Percentiles rank a stretch among this genome's conserved stretches.
Evolutionary conservation across 106 monocot species (phyloP).

Genomic region (Dioscorea alata): DNA sequence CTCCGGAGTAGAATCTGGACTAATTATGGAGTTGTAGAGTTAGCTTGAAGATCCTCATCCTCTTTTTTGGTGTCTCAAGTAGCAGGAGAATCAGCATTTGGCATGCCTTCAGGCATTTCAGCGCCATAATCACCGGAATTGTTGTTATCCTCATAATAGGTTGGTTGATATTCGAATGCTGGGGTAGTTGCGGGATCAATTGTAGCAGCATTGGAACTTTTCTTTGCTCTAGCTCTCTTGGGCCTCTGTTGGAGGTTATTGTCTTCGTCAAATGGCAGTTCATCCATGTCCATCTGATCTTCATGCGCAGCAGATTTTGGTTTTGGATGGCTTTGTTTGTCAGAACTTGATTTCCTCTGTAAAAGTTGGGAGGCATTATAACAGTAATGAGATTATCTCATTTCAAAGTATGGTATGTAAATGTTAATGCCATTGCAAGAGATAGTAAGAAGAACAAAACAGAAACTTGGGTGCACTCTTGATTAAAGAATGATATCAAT

Average conservation of each 20-base stretch:
- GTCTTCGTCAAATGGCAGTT: slow-evolving; percentile 32
- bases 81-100: neutral
- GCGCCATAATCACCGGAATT: neutral
- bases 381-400: neutral
- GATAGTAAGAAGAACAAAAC: neutral
- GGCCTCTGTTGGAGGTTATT: slow-evolving; percentile 26
- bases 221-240: slow-evolving; percentile 42
- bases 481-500: neutral
- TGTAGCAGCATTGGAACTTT: slow-evolving; percentile 42
- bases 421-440: too few species aligned
- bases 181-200: slow-evolving; percentile 22
- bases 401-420: too few species aligned
- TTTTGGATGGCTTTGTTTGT: slow-evolving; percentile 28
- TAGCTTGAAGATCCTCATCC: neutral
- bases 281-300: slow-evolving; percentile 27
- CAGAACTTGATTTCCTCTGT: slow-evolving; percentile 51
- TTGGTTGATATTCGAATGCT: neutral
- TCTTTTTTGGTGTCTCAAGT: neutral
- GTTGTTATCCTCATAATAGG: slow-evolving; percentile 1
- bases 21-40: too few species aligned
- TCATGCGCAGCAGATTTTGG: slow-evolving; percentile 12
- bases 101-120: neutral
- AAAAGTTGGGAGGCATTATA: neutral
- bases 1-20: too few species aligned
- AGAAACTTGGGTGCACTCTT: neutral